A percentile compares a stretch with the other conserved stretches of the same genome.
Evolutionary conservation across 345 rosid genomes (phyloP).

Genomic region (Sonneratia caseolaris): DNA sequence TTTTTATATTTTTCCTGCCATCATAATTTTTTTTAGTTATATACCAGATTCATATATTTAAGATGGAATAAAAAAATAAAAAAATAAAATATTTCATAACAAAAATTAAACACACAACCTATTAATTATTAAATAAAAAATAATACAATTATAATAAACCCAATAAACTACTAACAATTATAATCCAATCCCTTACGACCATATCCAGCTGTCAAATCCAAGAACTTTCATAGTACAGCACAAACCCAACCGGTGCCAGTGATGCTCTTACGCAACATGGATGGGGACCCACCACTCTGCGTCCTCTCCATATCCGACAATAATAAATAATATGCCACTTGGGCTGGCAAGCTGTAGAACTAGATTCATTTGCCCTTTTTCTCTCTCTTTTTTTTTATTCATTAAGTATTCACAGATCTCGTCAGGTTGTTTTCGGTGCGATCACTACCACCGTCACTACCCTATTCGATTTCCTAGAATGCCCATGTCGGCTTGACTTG

Average conservation of each 20-base stretch:
- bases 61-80: no score
- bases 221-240: constrained; percentile 16
- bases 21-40: no score
- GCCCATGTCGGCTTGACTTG: constrained; percentile 16
- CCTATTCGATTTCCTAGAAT: constrained; percentile 17
- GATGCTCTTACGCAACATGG: not conserved
- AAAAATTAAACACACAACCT: no score
- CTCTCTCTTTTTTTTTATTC: no score
- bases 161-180: not conserved
- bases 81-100: no score
- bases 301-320: constrained; percentile 9
- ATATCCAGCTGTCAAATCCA: constrained; percentile 29
- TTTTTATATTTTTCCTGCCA: no score
- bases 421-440: no score
- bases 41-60: no score
- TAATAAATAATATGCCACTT: constrained; percentile 14
- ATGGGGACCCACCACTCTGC: constrained; percentile 17
- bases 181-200: not conserved
- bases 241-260: constrained; percentile 11
- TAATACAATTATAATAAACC: no score
- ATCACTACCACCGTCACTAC: not conserved
- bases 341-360: constrained; percentile 37
- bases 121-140: no score
- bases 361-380: constrained; percentile 16
- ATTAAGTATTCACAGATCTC: no score